Base-by-base conservation (phyloP, 805 yeast species). In the Candida pseudofarinosa region DNA sequence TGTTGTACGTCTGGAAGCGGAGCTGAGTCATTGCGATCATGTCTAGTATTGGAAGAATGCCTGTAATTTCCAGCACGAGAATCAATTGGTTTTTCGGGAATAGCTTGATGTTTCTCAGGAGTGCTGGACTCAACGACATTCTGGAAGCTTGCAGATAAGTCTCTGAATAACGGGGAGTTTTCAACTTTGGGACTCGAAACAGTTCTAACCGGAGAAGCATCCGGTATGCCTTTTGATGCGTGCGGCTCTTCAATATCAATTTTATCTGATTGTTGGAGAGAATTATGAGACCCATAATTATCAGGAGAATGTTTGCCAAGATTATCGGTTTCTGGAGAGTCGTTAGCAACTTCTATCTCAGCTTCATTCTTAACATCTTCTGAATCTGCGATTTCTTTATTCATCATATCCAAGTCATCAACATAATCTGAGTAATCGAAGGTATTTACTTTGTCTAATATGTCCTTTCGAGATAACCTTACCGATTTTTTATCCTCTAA, bases 91-190 rank as follows among this genome's bases (percentile, higher is more conserved):
- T 14, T 15, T n/a, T 14, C 34, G 34, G 7, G 34, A n/a, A 32
- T 32, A 6, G 34, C 7, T 32, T 39, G 32, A 4, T 26, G 19
- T 13, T 40, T 47, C 16, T 40, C 42, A 3, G 55, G 56, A 12
- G 54, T 52, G 32, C 55, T 51, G 5, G 53, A 40, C 17, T 49
- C 53, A 13, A 52, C n/a, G 14, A 46, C 35, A 5, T 39, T 49
- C 30, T 39, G 39, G 14, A 44, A 48, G 20, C 34, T 41, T 1
- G 47, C 52, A 15, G 52, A 48, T 12, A 46, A 15, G 10, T 23
- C 28, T 28, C 37, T 37, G 16, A 16, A 28, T 3, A 33, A 33
- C 8, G 33, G 15, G 14, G n/a, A 34, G 28, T 31, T 19, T 14
- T 8, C 19, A 17, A 10, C 14, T 10, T 34, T 34, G 19, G 19